Percentiles rank a stretch among this genome's conserved stretches.
phyloP scores from a whole-genome alignment of 108 stramenopile species.

The Pseudonitzschia delicatissima region DNA sequence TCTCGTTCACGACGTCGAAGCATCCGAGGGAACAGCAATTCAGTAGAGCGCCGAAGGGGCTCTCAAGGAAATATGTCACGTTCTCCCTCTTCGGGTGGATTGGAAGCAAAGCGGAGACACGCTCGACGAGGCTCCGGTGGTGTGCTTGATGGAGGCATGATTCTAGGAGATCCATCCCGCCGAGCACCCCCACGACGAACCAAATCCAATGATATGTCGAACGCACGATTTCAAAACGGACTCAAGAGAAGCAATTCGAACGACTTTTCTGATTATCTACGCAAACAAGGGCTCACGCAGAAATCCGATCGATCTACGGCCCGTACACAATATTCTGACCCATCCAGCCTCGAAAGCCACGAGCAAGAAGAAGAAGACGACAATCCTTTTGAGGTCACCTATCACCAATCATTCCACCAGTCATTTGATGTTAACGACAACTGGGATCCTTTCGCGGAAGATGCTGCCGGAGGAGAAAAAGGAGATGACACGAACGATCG shows the following conservation, averaged over 20 bases:
- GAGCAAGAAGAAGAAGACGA: not conserved
- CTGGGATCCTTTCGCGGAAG: not conserved
- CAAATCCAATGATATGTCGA: not conserved
- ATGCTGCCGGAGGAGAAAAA: not conserved
- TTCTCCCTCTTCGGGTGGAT: too few relatives aligned
- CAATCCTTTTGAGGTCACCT: slow-evolving; percentile 5
- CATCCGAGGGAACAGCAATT: not conserved
- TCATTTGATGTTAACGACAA: not conserved
- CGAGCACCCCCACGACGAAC: slow-evolving; percentile 5
- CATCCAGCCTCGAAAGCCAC: not conserved
- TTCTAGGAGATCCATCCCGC: slow-evolving; percentile 7
- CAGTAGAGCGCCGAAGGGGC: not conserved
- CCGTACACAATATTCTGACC: not conserved
- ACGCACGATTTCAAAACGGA: not conserved
- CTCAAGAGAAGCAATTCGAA: not conserved
- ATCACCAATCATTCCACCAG: not conserved
- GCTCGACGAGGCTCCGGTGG: not conserved
- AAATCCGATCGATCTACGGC: not conserved
- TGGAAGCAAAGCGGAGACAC: not conserved
- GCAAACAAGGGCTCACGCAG: not conserved
- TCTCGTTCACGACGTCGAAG: not conserved
- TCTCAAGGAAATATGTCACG: not conserved
- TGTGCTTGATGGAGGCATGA: not conserved
- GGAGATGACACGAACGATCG: not conserved
- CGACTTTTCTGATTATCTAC: not conserved